Evolutionary conservation across 2,329 filamentous ascomycete genomes (phyloP).

Genomic region (Alternaria triticimaculans): DNA sequence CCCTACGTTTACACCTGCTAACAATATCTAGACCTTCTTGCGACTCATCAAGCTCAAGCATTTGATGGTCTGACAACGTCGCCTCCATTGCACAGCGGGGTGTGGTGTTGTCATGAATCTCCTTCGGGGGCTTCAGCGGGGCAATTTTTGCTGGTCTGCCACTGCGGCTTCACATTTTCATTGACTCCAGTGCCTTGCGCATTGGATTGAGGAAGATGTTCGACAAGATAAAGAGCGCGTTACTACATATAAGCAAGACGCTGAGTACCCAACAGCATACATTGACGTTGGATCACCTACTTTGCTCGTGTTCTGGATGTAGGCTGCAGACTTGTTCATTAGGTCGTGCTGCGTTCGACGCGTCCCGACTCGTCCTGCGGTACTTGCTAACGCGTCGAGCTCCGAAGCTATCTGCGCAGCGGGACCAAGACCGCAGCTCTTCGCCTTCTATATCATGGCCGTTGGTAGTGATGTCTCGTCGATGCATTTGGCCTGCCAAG

Average conservation of each 20-base stretch:
- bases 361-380: not conserved
- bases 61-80: conserved; percentile 31
- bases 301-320: not conserved
- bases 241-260: rapidly evolving
- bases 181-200: conserved; percentile 40
- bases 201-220: conserved; percentile 48
- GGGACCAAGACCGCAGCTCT: not conserved
- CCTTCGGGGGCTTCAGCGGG: conserved; percentile 43
- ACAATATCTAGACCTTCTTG: not conserved
- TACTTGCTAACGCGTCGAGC: not conserved
- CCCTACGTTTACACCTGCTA: not conserved
- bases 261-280: not conserved
- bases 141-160: conserved; percentile 38
- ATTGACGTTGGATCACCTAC: not conserved
- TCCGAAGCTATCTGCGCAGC: not conserved
- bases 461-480: not conserved
- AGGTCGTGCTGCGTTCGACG: not conserved
- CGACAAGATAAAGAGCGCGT: rapidly evolving
- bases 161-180: conserved; percentile 42
- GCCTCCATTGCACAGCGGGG: conserved; percentile 48
- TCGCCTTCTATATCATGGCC: not conserved
- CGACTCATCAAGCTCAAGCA: conserved; percentile 34
- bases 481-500: not conserved
- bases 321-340: not conserved
- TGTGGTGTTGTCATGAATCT: conserved; percentile 37